phyloP scores from a whole-genome alignment of 169 alveolate species.

The Eimeria mitis region DNA sequence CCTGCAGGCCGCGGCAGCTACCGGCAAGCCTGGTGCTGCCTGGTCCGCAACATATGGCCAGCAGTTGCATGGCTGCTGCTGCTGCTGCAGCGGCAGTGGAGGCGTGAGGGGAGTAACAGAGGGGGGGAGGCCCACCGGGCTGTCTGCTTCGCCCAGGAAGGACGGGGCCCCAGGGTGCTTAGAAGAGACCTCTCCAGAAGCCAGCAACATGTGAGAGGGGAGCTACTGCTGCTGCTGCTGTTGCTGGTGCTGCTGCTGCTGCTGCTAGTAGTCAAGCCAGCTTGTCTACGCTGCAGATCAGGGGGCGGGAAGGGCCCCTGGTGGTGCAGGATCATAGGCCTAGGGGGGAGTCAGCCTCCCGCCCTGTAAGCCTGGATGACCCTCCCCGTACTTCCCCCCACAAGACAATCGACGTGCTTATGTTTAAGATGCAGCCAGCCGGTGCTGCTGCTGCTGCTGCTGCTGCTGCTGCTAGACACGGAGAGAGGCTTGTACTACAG shows the following conservation, averaged over 20 bases:
- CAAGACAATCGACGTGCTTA: neutral
- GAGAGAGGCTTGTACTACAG: neutral
- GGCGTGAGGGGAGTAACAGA: conserved; percentile 17
- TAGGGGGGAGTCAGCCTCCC: conserved; percentile 30
- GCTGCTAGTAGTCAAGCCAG: no score
- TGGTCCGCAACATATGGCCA: conserved; percentile 36
- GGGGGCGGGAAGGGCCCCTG: conserved; percentile 64
- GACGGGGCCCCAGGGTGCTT: conserved; percentile 58
- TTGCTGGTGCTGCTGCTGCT: no score
- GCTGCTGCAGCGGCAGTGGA: conserved; percentile 45
- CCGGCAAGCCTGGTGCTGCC: conserved; percentile 2
- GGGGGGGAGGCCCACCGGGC: neutral
- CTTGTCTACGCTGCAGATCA: neutral
- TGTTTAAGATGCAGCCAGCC: neutral
- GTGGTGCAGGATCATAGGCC: conserved; percentile 41
- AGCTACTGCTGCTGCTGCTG: conserved; percentile 7
- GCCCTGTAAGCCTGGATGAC: neutral
- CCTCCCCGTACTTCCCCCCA: conserved; percentile 6
- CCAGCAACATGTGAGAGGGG: conserved; percentile 52
- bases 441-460: neutral
- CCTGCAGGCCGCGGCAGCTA: conserved; percentile 9
- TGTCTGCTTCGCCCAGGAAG: conserved; percentile 36
- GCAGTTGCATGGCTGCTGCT: conserved; percentile 43
- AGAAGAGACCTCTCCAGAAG: conserved; percentile 25
- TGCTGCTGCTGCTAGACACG: conserved; percentile 7